A percentile compares a stretch with the other conserved stretches of the same genome.
Conservation (phyloP, 2,329 filamentous ascomycete species). For the Rosellinia necatrix region DNA sequence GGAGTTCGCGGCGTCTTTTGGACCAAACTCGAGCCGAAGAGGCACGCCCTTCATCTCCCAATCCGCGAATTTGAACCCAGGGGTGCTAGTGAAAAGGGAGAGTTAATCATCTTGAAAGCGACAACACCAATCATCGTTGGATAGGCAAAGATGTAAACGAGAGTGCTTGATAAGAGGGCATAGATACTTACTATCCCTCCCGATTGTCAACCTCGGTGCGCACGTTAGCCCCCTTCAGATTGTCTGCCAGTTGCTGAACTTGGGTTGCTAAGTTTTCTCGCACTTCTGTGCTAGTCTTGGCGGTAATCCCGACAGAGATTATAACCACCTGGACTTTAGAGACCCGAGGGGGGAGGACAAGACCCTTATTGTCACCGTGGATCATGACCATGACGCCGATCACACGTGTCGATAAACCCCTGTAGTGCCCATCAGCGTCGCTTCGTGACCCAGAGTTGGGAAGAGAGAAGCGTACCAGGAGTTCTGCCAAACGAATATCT, state of each 20-base stretch:
- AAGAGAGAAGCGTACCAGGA: constrained; percentile 62
- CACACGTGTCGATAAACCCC: constrained; percentile 92
- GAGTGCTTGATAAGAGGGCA: too few species aligned
- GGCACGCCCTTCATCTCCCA: constrained; percentile 98
- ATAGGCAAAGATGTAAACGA: too few species aligned
- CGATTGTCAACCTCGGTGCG: constrained; percentile 82
- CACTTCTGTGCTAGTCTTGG: constrained; percentile 81
- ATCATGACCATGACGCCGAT: constrained; percentile 99
- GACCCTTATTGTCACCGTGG: constrained; percentile 92
- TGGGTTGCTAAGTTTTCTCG: constrained; percentile 76
- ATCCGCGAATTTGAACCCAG: constrained; percentile 98
- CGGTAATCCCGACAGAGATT: constrained; percentile 90
- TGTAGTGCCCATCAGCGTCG: constrained; percentile 13
- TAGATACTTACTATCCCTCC: constrained; percentile 71
- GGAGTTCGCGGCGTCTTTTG: constrained; percentile 86
- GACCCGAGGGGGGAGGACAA: constrained; percentile 90
- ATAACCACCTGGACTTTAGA: constrained; percentile 85
- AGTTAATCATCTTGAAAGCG: too few species aligned
- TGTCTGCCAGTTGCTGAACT: constrained; percentile 70
- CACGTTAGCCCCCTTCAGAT: constrained; percentile 73
- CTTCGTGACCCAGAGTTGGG: background rate
- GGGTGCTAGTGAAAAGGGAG: constrained; percentile 61
- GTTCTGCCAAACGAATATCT: constrained; percentile 95
- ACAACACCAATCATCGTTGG: too few species aligned
- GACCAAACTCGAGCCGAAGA: constrained; percentile 91